A percentile compares a stretch with the other conserved stretches of the same genome.
phyloP scores from a whole-genome alignment of 306 rosid genomes.

The Acmispon strigosus region DNA sequence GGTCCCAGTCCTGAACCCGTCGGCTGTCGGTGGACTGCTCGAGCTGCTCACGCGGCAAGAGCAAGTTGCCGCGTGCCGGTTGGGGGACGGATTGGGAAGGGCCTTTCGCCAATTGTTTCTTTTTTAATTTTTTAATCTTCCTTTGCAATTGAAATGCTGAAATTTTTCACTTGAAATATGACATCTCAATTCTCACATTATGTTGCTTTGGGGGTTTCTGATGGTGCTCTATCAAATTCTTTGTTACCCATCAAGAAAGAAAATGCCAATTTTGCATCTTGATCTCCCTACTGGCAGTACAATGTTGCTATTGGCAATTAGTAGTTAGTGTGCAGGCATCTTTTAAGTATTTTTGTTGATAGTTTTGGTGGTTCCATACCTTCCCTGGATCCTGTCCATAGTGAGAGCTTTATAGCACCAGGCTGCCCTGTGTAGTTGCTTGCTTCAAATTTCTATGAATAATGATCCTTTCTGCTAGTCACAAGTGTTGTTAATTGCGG shows the following conservation, averaged over 20 bases:
- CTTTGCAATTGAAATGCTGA: slow-evolving; percentile 2
- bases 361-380: not conserved
- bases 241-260: slow-evolving; percentile 1
- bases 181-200: not conserved
- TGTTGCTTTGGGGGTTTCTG: not conserved
- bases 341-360: not conserved
- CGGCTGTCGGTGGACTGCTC: too few relatives aligned
- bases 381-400: not conserved
- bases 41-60: too few relatives aligned
- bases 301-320: not conserved
- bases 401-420: not conserved
- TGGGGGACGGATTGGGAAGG: too few relatives aligned
- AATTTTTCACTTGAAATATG: not conserved
- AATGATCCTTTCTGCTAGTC: not conserved
- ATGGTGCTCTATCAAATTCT: not conserved
- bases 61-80: too few relatives aligned
- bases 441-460: not conserved
- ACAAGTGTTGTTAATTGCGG: too few relatives aligned
- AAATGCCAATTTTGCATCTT: not conserved
- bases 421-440: not conserved
- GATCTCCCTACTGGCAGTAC: not conserved
- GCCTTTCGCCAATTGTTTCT: not conserved
- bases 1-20: too few relatives aligned
- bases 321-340: not conserved
- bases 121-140: too few relatives aligned